A percentile compares a stretch with the other conserved stretches of the same genome.
Conservation (phyloP, 192 early-diverging fungal species). For the Coemansia sp. region DNA sequence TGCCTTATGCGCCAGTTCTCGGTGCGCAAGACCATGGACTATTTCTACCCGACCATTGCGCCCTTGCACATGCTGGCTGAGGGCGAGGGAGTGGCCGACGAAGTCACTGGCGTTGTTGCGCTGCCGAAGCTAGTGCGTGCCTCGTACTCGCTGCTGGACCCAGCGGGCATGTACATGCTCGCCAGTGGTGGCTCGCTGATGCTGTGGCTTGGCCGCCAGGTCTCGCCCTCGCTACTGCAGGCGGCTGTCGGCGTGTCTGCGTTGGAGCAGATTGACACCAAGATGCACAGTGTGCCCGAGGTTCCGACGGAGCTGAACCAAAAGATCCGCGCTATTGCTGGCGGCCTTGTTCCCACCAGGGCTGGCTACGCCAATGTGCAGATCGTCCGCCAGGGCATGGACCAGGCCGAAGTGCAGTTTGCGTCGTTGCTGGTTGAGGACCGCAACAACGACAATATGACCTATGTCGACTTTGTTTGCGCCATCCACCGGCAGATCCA, state of each 20-base stretch:
- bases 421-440: conserved; percentile 80
- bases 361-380: conserved; percentile 64
- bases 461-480: conserved; percentile 91
- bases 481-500: conserved; percentile 86
- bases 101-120: conserved; percentile 54
- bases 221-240: conserved; percentile 60
- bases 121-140: conserved; percentile 69
- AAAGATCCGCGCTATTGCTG: conserved; percentile 64
- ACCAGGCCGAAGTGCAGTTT: conserved; percentile 79
- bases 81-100: conserved; percentile 52
- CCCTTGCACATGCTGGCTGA: conserved; percentile 62
- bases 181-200: conserved; percentile 77
- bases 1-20: conserved; percentile 72
- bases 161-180: conserved; percentile 76
- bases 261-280: conserved; percentile 67
- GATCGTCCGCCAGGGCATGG: conserved; percentile 83
- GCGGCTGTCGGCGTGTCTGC: conserved; percentile 78
- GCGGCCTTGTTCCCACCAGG: conserved; percentile 63
- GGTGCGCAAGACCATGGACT: conserved; percentile 69
- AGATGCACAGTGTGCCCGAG: conserved; percentile 58
- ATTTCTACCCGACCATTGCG: conserved; percentile 83
- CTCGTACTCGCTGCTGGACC: conserved; percentile 74
- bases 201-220: conserved; percentile 85
- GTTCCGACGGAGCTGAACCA: conserved; percentile 62
- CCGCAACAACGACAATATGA: conserved; percentile 81